phyloP scores from a whole-genome alignment of 768 basidiomycete species.

The Amanita pallidorosea region DNA sequence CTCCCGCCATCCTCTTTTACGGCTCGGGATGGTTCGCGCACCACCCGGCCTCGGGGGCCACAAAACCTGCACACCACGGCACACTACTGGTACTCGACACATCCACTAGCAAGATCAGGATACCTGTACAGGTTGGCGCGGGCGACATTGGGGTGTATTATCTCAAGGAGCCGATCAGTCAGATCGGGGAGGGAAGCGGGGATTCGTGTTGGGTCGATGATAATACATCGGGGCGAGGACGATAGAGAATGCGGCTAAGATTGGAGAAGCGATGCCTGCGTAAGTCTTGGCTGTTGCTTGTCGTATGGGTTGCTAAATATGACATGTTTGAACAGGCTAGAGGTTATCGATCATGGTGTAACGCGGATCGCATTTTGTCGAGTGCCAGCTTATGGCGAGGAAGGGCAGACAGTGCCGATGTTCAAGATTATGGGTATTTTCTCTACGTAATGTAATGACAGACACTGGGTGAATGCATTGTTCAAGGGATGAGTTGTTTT shows the following conservation, averaged over 20 bases:
- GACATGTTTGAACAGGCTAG: constrained; percentile 36
- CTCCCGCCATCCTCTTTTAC: constrained; percentile 90
- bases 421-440: constrained; percentile 94
- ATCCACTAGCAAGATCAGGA: constrained; percentile 69
- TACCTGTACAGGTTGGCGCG: constrained; percentile 76
- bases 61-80: constrained; percentile 41
- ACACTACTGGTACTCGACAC: constrained; percentile 91
- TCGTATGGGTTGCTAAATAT: constrained; percentile 1
- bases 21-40: constrained; percentile 84
- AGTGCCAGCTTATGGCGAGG: constrained; percentile 81
- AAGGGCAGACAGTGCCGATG: constrained; percentile 63
- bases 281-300: constrained; percentile 27
- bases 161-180: constrained; percentile 54
- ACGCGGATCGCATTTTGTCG: constrained; percentile 86
- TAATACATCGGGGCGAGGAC: constrained; percentile 65
- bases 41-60: constrained; percentile 44
- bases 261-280: constrained; percentile 53
- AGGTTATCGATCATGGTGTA: constrained; percentile 81
- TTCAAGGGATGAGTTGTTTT: not conserved
- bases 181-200: constrained; percentile 52
- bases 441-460: constrained; percentile 37
- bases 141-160: constrained; percentile 94
- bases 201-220: constrained; percentile 98
- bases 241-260: constrained; percentile 67
- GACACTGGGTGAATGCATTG: not conserved